Evolutionary conservation across 2,329 filamentous ascomycete genomes (phyloP).

Genomic region (Trichoderma citrinoviride): DNA sequence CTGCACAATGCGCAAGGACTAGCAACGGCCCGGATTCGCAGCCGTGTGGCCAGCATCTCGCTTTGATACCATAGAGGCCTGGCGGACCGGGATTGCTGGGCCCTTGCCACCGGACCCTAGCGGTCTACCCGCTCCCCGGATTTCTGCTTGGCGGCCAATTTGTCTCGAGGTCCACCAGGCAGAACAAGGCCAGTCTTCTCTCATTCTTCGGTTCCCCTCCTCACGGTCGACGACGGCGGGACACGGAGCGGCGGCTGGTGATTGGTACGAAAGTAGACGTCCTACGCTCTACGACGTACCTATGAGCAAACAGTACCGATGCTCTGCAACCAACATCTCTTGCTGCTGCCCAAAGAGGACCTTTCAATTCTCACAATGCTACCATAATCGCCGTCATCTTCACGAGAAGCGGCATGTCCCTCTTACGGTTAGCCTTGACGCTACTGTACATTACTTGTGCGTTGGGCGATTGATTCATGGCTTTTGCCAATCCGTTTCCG

Average conservation of each 20-base stretch:
- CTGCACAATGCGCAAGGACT: conserved; percentile 26
- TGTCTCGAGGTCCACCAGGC: conserved; percentile 8
- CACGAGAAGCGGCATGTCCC: not conserved
- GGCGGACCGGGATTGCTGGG: conserved; percentile 31
- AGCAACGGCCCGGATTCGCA: conserved; percentile 37
- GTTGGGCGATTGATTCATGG: no score
- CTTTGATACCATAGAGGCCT: conserved; percentile 24
- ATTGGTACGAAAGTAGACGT: not conserved
- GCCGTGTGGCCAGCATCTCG: conserved; percentile 34
- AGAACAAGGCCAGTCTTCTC: conserved; percentile 19
- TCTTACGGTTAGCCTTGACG: not conserved
- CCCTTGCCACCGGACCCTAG: conserved; percentile 31
- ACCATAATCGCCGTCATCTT: not conserved
- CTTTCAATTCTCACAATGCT: not conserved
- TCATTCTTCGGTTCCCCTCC: not conserved
- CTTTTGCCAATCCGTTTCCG: not conserved
- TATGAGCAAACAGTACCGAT: not conserved
- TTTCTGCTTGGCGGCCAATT: conserved; percentile 28
- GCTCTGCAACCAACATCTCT: no score
- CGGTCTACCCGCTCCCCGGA: conserved; percentile 32
- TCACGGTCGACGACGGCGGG: not conserved
- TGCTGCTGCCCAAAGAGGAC: not conserved
- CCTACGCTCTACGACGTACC: not conserved
- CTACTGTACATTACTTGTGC: not conserved
- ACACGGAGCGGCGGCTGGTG: not conserved